These are phyloP conservation scores for Rhododendron kiyosumense DNA, from an alignment of 148 eudicot species.

Conservation along the genomic window DNA sequence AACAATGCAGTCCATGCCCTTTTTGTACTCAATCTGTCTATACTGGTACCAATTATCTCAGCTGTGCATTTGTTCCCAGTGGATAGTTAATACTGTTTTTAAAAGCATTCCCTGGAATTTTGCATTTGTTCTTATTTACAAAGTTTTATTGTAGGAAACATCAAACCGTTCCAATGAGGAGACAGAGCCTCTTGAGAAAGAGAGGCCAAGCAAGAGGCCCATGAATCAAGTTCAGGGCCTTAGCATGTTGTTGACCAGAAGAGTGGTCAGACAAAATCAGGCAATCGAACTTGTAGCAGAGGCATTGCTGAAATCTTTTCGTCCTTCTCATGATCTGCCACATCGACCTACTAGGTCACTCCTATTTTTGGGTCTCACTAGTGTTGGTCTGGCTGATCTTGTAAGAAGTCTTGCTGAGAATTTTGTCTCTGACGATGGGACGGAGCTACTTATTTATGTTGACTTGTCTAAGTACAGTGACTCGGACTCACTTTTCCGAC, in stretches of 20 bases:
- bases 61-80: too few species aligned
- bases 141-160: background rate
- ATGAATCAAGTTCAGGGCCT: background rate
- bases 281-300: background rate
- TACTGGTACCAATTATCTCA: background rate
- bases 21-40: background rate
- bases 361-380: conserved; percentile 1
- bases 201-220: background rate
- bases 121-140: background rate
- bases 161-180: background rate
- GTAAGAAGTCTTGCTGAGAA: background rate
- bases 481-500: background rate
- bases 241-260: background rate
- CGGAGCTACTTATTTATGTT: background rate
- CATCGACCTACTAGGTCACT: background rate
- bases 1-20: background rate
- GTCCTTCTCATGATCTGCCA: background rate
- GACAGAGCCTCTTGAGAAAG: background rate
- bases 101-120: background rate
- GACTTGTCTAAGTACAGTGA: background rate
- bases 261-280: background rate
- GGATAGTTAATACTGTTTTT: background rate
- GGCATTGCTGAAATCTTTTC: background rate
- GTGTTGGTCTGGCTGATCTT: conserved; percentile 4
- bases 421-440: background rate